Base-by-base conservation (phyloP, 176 grass and related monocot genomes). In the Bromus sterilis region DNA sequence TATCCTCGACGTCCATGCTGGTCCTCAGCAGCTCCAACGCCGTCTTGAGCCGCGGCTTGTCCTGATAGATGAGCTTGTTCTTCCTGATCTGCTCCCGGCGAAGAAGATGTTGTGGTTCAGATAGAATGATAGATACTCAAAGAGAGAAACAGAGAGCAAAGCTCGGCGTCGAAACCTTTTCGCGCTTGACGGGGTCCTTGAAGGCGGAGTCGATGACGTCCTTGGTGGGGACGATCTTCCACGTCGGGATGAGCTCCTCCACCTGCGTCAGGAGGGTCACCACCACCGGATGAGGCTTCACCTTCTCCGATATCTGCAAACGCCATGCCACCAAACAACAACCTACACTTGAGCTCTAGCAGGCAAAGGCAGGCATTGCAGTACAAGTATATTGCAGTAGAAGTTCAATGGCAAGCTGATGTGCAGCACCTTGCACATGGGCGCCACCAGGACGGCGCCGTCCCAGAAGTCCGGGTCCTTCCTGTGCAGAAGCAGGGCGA, bases 61-160 rank as follows among this genome's bases (percentile, higher is more conserved):
- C 96, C 77, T 95, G 89, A 84, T 99, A 99, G 51, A 98, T 98
- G 64, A 93, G 89, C 81, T 89, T 93, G 73, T 95, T 99, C 75
- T 59, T 93, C 81, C 96, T 90, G 63, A 99, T 93, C 89, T 98
- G 88, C 9, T 80, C 73, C 29, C 8, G 9, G n/a, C 66, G 2
- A 64, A 46, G 34, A 25, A 2, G 6, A 64, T 12, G 3, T 16
- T 21, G 23, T 55, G 56, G 56, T 66, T 74, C 16, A 75, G 66
- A 2, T 5, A 60, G 11, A 9, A 7, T 39, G 10, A 7, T 39
- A 39, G 37, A 9, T 39, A 39, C 37, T 39, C 37, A 7, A 39
- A 9, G 37, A 39, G 8, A 39, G 37, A 39, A 9, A n/a, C n/a
- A 39, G 36, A 37, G 36, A 37, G 37, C 37, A 39, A 39, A 39